phyloP scores from a whole-genome alignment of 2,329 filamentous ascomycete genomes.

The Thielaviopsis populi region DNA sequence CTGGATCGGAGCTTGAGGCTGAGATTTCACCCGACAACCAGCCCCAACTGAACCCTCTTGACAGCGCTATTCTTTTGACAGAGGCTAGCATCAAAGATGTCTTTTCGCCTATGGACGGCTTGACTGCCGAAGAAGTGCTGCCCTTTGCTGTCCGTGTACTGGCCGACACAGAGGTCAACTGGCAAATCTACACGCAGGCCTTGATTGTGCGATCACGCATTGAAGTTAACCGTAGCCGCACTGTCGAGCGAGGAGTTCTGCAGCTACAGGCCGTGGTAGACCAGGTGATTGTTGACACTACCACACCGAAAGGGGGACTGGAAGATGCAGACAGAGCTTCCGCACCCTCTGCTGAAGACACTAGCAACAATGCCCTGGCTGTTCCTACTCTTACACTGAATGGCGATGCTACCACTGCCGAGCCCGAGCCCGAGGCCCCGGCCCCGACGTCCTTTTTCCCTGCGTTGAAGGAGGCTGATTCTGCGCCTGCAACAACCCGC shows the following conservation, averaged over 20 bases:
- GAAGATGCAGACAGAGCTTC: slow-evolving; percentile 15
- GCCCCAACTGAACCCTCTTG: slow-evolving; percentile 64
- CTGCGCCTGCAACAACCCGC: slow-evolving; percentile 60
- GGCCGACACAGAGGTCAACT: slow-evolving; percentile 79
- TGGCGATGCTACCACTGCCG: slow-evolving; percentile 19
- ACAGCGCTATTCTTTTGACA: slow-evolving; percentile 80
- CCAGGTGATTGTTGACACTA: slow-evolving; percentile 79
- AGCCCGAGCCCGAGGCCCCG: slow-evolving; percentile 16
- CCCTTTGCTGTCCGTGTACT: slow-evolving; percentile 84
- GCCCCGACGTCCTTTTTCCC: slow-evolving; percentile 69
- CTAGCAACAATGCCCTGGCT: slow-evolving; percentile 18
- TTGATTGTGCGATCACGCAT: slow-evolving; percentile 79
- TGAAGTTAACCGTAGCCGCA: slow-evolving; percentile 74
- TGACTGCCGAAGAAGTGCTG: slow-evolving; percentile 85
- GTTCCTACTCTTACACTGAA: slow-evolving; percentile 18
- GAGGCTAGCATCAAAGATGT: slow-evolving; percentile 82
- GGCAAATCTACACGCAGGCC: slow-evolving; percentile 95
- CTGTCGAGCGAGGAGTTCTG: slow-evolving; percentile 73
- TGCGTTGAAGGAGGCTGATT: slow-evolving; percentile 53
- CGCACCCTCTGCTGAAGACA: background rate
- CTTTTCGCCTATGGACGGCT: slow-evolving; percentile 61
- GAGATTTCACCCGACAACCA: slow-evolving; percentile 63
- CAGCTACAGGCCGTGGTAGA: slow-evolving; percentile 93
- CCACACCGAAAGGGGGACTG: slow-evolving; percentile 22
- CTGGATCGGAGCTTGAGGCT: slow-evolving; percentile 32